phyloP scores from a whole-genome alignment of 2,329 filamentous ascomycete genomes.

The Hyphodiscus sp. region DNA sequence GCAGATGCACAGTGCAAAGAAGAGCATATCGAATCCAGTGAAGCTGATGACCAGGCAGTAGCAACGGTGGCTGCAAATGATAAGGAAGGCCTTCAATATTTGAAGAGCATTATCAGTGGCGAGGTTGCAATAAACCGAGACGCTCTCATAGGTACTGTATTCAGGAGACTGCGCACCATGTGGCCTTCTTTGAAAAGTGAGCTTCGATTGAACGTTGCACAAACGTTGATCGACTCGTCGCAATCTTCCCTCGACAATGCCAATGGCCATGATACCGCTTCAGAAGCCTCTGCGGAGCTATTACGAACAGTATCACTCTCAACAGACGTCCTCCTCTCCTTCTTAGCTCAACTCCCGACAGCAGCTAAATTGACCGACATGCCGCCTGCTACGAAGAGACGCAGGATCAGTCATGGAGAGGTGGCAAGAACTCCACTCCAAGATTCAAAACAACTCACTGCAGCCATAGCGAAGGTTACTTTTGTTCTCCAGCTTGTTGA shows the following conservation, averaged over 20 bases:
- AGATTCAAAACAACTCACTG: conserved; percentile 58
- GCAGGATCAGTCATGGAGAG: conserved; percentile 70
- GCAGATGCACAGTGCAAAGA: conserved; percentile 42
- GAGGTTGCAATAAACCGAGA: conserved; percentile 38
- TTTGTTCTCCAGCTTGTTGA: conserved; percentile 87
- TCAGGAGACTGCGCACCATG: conserved; percentile 61
- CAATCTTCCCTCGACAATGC: conserved; percentile 35
- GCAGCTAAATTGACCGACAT: conserved; percentile 67
- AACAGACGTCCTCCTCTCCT: conserved; percentile 62
- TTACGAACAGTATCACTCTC: conserved; percentile 68
- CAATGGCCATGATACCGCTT: conserved; percentile 32
- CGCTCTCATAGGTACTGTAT: conserved; percentile 56
- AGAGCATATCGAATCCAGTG: conserved; percentile 40
- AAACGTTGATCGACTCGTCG: conserved; percentile 56
- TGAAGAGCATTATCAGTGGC: conserved; percentile 44
- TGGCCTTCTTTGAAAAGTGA: conserved; percentile 68
- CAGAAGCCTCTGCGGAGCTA: conserved; percentile 62
- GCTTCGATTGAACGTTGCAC: conserved; percentile 51
- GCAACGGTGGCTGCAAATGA: conserved; percentile 48
- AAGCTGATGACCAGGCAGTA: conserved; percentile 47
- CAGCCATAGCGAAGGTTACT: conserved; percentile 68
- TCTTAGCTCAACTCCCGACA: conserved; percentile 68
- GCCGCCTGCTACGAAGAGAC: conserved; percentile 69
- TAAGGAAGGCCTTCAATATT: conserved; percentile 47
- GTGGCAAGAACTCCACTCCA: conserved; percentile 54